Evolutionary conservation across 2,329 filamentous ascomycete species (phyloP), one percentile per base, ranked within the genome.

Genomic region (Fusarium oligoseptatum): DNA sequence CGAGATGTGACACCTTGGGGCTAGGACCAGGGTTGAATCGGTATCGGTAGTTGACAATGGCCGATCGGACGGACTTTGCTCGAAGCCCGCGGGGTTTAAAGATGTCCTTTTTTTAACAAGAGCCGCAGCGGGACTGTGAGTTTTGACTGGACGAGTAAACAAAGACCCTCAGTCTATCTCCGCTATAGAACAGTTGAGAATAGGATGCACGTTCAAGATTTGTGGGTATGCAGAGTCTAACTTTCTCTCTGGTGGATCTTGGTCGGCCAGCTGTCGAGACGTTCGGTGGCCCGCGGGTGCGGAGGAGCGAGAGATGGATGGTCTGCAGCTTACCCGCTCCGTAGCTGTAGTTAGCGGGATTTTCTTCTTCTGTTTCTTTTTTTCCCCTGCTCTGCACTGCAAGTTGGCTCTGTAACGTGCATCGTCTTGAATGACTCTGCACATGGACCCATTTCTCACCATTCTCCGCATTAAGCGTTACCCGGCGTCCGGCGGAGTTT

Each of bases 1-100:
- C 37, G n/a, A 41, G 24, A 45, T 45, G 29, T 57, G 36, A 63
- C 43, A 45, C 45, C 45, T 50, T 7, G 45, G 20, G 50, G 37
- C 64, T 34, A 60, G 57, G 57, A 65, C 71, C 60, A 74, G 71
- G 71, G 52, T 74, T 48, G 58, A 64, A 61, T 63, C 48, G 68
- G 71, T 20, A 15, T 61, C 50, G 72, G 43, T 48, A 52, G 56
- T 74, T 57, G 64, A 60, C 55, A 63, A 64, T 52, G 39, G 45
- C 72, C 71, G 71, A 41, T 37, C 71, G 60, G 72, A 39, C 56
- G 56, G 56, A 60, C 34, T 60, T 60, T 60, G 56, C 15, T 60
- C 27, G 56, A 60, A 60, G 17, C 36, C 56, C 56, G 56, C 34
- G 34, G 56, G 56, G 56, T 60, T 60, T 60, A n/a, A 36, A 14